These are phyloP conservation scores for Saccharomyces paradoxus DNA, from an alignment of 805 yeast species.

Conservation along the genomic window DNA sequence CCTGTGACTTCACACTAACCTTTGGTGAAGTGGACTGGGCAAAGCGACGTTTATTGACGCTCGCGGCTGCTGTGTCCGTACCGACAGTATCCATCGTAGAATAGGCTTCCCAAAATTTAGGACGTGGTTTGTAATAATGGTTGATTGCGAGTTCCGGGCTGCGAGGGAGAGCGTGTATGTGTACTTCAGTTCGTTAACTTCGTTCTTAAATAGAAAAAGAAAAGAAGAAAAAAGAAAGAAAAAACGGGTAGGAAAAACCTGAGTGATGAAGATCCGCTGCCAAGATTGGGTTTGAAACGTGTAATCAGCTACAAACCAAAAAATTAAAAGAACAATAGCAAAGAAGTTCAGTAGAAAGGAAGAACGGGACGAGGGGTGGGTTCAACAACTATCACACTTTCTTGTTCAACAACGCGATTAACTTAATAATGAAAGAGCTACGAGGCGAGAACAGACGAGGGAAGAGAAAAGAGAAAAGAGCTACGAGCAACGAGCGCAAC, in stretches of 20 bases:
- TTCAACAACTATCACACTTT: not conserved
- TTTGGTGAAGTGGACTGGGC: slow-evolving; percentile 11
- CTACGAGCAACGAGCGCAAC: not conserved
- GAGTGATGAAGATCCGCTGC: not conserved
- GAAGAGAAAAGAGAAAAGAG: not conserved
- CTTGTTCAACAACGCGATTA: not conserved
- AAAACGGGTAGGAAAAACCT: not conserved
- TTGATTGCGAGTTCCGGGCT: not conserved
- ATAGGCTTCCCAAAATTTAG: not conserved
- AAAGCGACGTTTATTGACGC: not conserved
- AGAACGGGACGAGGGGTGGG: not conserved
- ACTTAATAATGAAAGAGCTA: too few relatives aligned
- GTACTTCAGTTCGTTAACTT: not conserved
- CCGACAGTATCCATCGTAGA: not conserved
- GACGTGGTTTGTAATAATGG: not conserved
- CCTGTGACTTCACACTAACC: slow-evolving; percentile 22
- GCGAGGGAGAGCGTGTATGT: not conserved
- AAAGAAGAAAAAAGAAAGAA: not conserved
- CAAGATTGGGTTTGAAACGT: not conserved
- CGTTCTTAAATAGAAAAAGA: not conserved
- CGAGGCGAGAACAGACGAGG: not conserved
- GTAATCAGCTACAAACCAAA: not conserved
- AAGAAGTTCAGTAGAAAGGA: not conserved
- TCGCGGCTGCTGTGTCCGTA: not conserved
- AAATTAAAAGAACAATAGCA: not conserved